A percentile compares a stretch with the other conserved stretches of the same genome.
phyloP scores from a whole-genome alignment of 1,284 basidiomycete genomes.

The Phaffia rhodozyma region DNA sequence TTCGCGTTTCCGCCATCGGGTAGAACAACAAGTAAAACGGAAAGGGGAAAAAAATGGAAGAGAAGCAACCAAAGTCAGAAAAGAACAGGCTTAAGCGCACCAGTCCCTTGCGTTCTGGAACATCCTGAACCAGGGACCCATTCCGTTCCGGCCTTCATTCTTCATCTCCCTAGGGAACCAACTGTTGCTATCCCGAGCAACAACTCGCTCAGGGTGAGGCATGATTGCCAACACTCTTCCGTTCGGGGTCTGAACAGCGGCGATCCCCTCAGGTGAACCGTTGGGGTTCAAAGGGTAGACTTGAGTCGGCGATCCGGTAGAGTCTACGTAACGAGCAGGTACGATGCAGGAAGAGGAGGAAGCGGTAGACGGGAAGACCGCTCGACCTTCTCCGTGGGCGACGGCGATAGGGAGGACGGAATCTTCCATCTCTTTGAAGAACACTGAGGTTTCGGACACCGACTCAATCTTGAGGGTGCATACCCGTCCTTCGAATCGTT shows the following conservation, averaged over 20 bases:
- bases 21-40: not conserved
- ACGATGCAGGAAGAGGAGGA: slow-evolving; percentile 45
- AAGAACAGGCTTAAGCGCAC: slow-evolving; percentile 45
- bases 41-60: not conserved
- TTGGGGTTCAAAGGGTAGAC: slow-evolving; percentile 91
- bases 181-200: slow-evolving; percentile 65
- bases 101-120: slow-evolving; percentile 80
- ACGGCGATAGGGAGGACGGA: slow-evolving; percentile 82
- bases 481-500: slow-evolving; percentile 81
- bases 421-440: slow-evolving; percentile 77
- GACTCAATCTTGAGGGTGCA: slow-evolving; percentile 62
- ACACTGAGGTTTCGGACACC: slow-evolving; percentile 54
- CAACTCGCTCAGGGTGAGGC: slow-evolving; percentile 78
- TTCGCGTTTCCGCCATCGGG: too few relatives aligned
- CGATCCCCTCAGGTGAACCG: slow-evolving; percentile 73
- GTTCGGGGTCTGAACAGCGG: slow-evolving; percentile 72
- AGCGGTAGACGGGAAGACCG: slow-evolving; percentile 48
- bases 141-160: slow-evolving; percentile 50
- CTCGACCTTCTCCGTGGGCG: slow-evolving; percentile 91
- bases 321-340: slow-evolving; percentile 67
- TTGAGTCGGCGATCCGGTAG: slow-evolving; percentile 51
- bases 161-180: slow-evolving; percentile 58
- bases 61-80: too few relatives aligned
- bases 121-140: slow-evolving; percentile 87
- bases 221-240: slow-evolving; percentile 87